Evolutionary conservation across 2,329 filamentous ascomycete species (phyloP), one percentile per base, ranked within the genome.

Genomic region (Thielaviopsis ethacetica): DNA sequence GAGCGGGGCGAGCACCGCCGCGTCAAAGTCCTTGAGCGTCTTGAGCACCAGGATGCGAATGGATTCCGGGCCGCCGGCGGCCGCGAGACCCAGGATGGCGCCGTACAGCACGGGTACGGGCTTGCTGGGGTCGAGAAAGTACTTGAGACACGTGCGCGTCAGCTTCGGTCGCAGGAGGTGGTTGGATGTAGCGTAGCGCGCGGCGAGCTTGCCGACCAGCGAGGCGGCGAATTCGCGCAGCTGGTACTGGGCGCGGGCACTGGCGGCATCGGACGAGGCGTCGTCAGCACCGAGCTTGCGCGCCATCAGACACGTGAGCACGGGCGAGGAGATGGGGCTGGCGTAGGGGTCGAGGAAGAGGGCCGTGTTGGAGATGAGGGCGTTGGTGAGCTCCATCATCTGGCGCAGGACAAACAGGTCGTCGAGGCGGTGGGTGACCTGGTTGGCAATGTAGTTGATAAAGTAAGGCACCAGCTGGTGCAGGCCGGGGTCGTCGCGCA

Each of bases 391-490:
- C 66, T 90, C 85, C 86, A 98, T 91, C 82, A 95, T 93, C 69
- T 94, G 89, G 21, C 83, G 84, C 22, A 98, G 77, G 5, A 90
- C 82, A 68, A 96, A 96, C 2, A 91, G 79, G 69, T 95, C 88
- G 71, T 95, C 91, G 63, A 95, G 79, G 64, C 85, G 86, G 70
- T 98, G 93, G 1, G 93, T 97, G 56, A 98, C 89, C 71, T 95
- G 93, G 69, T 96, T 91, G 21, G 90, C 85, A 66, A 97, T 86
- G 70, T 95, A 97, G 69, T 94, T 90, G 61, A 95, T 85, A 66
- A 97, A 96, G 72, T 98, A 98, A 0, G 93, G 93, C 27, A 95
- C 84, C 10, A 98, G 81, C 71, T 98, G 93, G 69, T 98, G 93
- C 47, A 97, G 80, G 44, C 91, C 91, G 0, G 93, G 90, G 67